These are phyloP conservation scores for Malus asiatica DNA, from an alignment of 306 rosid species.

Conservation along the genomic window DNA sequence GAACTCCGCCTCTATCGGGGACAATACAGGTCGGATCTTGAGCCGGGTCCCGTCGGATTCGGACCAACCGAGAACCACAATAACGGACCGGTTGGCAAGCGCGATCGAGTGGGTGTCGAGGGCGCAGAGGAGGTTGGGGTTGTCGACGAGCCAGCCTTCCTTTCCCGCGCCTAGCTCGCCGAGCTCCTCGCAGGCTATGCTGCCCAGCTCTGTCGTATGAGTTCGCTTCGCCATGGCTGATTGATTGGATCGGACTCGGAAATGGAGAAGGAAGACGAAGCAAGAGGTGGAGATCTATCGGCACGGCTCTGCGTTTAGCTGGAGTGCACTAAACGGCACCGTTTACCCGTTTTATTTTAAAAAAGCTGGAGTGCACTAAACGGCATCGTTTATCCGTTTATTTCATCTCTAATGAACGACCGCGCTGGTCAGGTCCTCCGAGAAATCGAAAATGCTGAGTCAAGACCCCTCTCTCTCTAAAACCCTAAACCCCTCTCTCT, in stretches of 20 bases:
- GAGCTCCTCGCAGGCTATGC: slow-evolving; percentile 80
- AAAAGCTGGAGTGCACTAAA: background rate
- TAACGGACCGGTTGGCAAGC: slow-evolving; percentile 56
- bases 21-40: slow-evolving; percentile 69
- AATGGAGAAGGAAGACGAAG: background rate
- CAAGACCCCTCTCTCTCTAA: slow-evolving; percentile 13
- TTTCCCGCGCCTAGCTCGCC: slow-evolving; percentile 78
- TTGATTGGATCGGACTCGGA: background rate
- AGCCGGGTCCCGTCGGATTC: slow-evolving; percentile 25
- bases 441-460: slow-evolving; percentile 1
- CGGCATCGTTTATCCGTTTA: background rate
- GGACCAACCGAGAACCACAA: slow-evolving; percentile 68
- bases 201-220: slow-evolving; percentile 66
- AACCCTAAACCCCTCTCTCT: slow-evolving; percentile 39
- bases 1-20: slow-evolving; percentile 61
- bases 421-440: background rate
- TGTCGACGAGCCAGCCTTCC: slow-evolving; percentile 76
- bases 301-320: background rate
- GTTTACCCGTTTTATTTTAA: background rate
- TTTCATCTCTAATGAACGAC: background rate
- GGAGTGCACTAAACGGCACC: background rate
- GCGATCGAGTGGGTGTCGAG: slow-evolving; percentile 77
- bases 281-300: background rate
- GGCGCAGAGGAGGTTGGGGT: slow-evolving; percentile 64
- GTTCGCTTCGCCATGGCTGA: slow-evolving; percentile 50